Base-by-base conservation (phyloP, 352 stramenopile genomes). In the Phytophthora citricola region DNA sequence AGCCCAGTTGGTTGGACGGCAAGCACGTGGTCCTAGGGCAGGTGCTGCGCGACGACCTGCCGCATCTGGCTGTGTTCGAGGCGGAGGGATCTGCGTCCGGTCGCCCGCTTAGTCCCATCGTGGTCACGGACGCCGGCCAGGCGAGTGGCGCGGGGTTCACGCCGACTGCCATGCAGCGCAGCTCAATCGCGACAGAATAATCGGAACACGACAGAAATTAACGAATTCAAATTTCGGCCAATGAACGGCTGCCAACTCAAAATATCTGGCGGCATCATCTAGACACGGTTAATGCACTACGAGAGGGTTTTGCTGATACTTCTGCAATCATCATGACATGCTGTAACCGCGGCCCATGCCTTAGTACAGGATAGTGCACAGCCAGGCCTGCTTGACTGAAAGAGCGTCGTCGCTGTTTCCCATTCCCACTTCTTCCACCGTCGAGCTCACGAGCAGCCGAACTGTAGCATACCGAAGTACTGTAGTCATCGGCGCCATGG, bases 21-120 rank as follows among this genome's bases (percentile, higher is more conserved):
- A 99, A 99, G 79, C 98, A 99, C 84, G 83, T 98, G 29, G 97
- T 99, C 0, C 98, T 99, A 75, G 96, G 95, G 14, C 78, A 79
- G 50, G 91, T 97, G 12, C 50, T 95, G 32, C 85, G 29, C 2
- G 83, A 92, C 24, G 85, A 91, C 31, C 80, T 94, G 47, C 50
- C 57, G 36, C 78, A 88, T 39, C 61, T 92, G 45, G 27, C 56
- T 14, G 72, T 58, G 17, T 79, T 87, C 26, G 82, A 91, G 46
- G 65, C 69, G 0, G 29, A 77, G 20, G 85, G 85, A 14, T 86
- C 81, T 17, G 46, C 71, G 0, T 89, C 79, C 1, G 85, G 85
- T 0, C 78, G 74, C 3, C 83, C 85, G 5, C 54, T 78, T 11
- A 64, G 73, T 27, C 66, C 81, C 31, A 77, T 92, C 47, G 63